Conservation (phyloP, 306 rosid species). For the Glycine latifolia region DNA sequence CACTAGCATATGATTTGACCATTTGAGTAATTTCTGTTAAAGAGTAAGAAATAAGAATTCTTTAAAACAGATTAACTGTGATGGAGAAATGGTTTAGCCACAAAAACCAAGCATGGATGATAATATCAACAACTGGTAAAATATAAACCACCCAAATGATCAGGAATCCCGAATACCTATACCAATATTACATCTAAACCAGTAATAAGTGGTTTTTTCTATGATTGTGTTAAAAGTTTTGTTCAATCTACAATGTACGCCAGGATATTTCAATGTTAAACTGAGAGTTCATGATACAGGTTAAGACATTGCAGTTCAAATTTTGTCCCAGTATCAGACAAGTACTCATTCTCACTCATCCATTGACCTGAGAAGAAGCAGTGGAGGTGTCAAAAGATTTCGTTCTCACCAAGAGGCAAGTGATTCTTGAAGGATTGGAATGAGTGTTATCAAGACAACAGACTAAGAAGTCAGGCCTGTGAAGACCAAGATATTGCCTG, state of each 20-base stretch:
- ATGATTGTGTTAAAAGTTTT: conserved; percentile 1
- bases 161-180: neutral
- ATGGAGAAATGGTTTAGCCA: conserved; percentile 11
- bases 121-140: conserved; percentile 17
- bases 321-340: neutral
- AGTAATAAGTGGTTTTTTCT: conserved; percentile 29
- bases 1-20: too few relatives aligned
- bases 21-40: too few relatives aligned
- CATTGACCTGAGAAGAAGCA: conserved; percentile 62
- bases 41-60: neutral
- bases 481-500: conserved; percentile 68
- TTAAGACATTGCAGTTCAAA: conserved; percentile 20
- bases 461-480: conserved; percentile 82
- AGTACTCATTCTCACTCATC: conserved; percentile 44
- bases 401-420: conserved; percentile 82
- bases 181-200: conserved; percentile 16
- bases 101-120: conserved; percentile 17
- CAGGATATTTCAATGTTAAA: neutral
- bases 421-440: conserved; percentile 77
- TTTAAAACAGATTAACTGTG: conserved; percentile 9
- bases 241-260: conserved; percentile 1
- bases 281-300: conserved; percentile 17
- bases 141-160: conserved; percentile 26
- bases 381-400: conserved; percentile 72
- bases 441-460: conserved; percentile 76